Base-by-base conservation (phyloP, 2,329 filamentous ascomycete species). In the Xylariaceae sp. region DNA sequence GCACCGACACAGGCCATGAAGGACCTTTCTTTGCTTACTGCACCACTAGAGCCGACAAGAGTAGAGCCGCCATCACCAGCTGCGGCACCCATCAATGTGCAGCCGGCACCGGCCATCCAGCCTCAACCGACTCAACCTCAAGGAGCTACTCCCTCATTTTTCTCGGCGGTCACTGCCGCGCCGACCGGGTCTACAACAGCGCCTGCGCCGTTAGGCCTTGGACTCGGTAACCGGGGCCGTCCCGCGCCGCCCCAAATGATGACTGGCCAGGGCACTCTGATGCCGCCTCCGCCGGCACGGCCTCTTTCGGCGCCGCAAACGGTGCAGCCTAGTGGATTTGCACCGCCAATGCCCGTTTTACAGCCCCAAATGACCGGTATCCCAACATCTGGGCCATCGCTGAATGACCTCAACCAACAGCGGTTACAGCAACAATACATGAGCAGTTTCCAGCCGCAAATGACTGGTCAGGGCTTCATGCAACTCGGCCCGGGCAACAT, bases 261-360 rank as follows among this genome's bases (percentile, higher is more conserved):
- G 62, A 82, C 84, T 59, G 80, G 78, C 49, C 79, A 84, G 66
- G 77, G 83, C 45, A 84, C 85, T 15, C 78, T 96, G 44, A 83
- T 92, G 62, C 83, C 88, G 53, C 91, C 92, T 6, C 91, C 84
- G 15, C 91, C 92, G 9, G 83, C 86, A 55, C 83, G 94, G 62
- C 88, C 94, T 6, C 81, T 94, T 10, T 97, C 93, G 47, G 93
- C 94, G 45, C 93, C 94, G 30, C 89, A 91, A 72, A 89, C 91
- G 56, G 88, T 84, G 53, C 88, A 88, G 70, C 85, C 86, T 51
- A 92, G 82, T 73, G 82, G 80, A 3, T 94, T 95, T 72, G 82
- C 83, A 6, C 83, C 88, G 15, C 85, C 90, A 34, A 59, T 63
- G 11, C 18, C 56, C 30, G 30, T 56, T 13, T 75, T 97, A 66